A percentile compares a stretch with the other conserved stretches of the same genome.
Conservation (phyloP, 2,329 filamentous ascomycete species). For the Tolypocladium endophyticum region DNA sequence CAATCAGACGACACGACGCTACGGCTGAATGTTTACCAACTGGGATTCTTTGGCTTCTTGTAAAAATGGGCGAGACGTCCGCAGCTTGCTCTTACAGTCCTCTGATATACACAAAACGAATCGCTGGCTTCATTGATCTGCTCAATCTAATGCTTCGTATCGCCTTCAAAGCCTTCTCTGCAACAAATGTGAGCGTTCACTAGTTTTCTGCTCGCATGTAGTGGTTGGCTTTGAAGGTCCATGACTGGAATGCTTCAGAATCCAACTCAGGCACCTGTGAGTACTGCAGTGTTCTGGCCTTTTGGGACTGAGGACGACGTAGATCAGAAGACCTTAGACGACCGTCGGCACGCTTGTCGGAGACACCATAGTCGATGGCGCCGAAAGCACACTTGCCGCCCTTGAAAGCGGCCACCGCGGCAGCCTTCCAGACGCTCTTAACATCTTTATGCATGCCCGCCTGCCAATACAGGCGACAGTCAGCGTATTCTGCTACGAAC, state of each 20-base stretch:
- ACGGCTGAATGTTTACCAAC: too few species aligned
- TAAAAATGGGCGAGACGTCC: too few species aligned
- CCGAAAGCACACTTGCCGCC: not conserved
- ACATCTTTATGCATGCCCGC: not conserved
- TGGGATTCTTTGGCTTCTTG: too few species aligned
- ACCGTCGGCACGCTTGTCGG: not conserved
- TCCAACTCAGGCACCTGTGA: not conserved
- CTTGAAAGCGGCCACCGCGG: not conserved
- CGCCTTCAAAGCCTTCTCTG: not conserved
- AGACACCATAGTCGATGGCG: constrained; percentile 1
- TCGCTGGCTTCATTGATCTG: not conserved
- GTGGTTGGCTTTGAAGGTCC: not conserved
- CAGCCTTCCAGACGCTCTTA: not conserved
- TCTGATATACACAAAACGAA: not conserved
- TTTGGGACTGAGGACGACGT: not conserved
- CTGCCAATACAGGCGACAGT: not conserved
- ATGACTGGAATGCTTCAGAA: not conserved
- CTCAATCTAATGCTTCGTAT: not conserved
- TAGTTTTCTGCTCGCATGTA: not conserved
- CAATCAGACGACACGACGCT: too few species aligned
- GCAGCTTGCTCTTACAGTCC: too few species aligned
- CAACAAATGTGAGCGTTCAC: not conserved
- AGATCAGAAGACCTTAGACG: not conserved
- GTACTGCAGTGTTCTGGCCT: not conserved
- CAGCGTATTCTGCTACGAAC: not conserved